phyloP scores from a whole-genome alignment of 2,329 filamentous ascomycete genomes.

The Xylariaceae sp. region DNA sequence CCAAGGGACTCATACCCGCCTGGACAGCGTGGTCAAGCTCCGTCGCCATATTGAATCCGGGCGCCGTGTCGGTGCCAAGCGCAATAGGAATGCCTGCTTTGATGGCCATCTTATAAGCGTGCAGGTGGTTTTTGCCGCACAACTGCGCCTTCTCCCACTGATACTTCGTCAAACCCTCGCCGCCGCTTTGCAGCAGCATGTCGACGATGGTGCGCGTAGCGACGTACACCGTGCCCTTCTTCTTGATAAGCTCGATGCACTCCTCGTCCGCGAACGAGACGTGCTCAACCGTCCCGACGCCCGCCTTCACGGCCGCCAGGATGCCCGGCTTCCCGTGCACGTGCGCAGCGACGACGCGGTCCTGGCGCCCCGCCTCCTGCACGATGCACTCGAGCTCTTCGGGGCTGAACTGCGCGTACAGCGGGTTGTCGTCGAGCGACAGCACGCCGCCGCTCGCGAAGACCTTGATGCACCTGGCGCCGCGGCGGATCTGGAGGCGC shows the following conservation, averaged over 20 bases:
- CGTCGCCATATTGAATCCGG: conserved; percentile 48
- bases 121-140: conserved; percentile 39
- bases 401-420: conserved; percentile 47
- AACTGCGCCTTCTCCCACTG: conserved; percentile 47
- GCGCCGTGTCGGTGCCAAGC: conserved; percentile 48
- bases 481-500: conserved; percentile 48
- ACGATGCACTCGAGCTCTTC: conserved; percentile 48
- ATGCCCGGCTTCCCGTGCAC: conserved; percentile 50
- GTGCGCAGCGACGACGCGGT: conserved; percentile 47
- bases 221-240: conserved; percentile 45
- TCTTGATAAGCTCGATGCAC: conserved; percentile 47
- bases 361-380: conserved; percentile 45
- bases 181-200: conserved; percentile 40
- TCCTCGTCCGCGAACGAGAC: conserved; percentile 50
- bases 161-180: conserved; percentile 42
- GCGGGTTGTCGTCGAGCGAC: conserved; percentile 47
- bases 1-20: conserved; percentile 48
- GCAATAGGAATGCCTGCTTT: conserved; percentile 46
- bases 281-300: conserved; percentile 48
- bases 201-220: conserved; percentile 48
- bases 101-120: conserved; percentile 47
- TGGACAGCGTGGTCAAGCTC: conserved; percentile 49
- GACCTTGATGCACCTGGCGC: conserved; percentile 49
- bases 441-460: conserved; percentile 48
- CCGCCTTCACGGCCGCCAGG: conserved; percentile 45